Conservation (phyloP, 352 stramenopile genomes). For the Phytophthora megakarya region DNA sequence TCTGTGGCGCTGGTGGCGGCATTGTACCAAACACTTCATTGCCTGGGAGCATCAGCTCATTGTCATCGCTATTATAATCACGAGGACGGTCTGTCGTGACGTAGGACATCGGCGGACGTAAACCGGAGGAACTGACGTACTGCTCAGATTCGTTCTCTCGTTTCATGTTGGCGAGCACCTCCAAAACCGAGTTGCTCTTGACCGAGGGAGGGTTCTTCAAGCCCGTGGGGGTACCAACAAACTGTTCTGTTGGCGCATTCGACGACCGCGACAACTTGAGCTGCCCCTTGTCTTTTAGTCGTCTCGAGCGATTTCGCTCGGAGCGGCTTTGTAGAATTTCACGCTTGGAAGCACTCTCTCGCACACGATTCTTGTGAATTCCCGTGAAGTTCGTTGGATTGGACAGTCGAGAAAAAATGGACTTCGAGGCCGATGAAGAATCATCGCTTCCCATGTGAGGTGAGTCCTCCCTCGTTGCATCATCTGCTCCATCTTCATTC, state of each 20-base stretch:
- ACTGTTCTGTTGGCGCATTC: constrained; percentile 63
- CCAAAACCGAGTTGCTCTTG: constrained; percentile 72
- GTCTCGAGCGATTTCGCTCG: constrained; percentile 73
- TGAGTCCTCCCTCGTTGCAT: constrained; percentile 46
- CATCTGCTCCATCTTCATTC: constrained; percentile 41
- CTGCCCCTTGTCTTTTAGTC: constrained; percentile 68
- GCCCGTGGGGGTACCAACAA: constrained; percentile 38
- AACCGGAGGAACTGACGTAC: constrained; percentile 45
- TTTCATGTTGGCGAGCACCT: constrained; percentile 87
- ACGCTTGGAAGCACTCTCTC: constrained; percentile 80
- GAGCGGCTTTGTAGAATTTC: constrained; percentile 78
- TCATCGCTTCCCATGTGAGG: constrained; percentile 70
- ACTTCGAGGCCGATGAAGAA: constrained; percentile 54
- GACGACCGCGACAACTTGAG: constrained; percentile 50
- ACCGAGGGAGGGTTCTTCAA: constrained; percentile 62
- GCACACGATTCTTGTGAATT: constrained; percentile 87
- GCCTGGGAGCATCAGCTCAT: constrained; percentile 8
- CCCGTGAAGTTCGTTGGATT: constrained; percentile 90
- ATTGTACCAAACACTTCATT: constrained; percentile 30
- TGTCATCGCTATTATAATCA: constrained; percentile 48
- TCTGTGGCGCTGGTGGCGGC: constrained; percentile 59
- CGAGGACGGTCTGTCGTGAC: constrained; percentile 39
- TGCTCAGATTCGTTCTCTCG: constrained; percentile 74
- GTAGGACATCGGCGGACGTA: constrained; percentile 54
- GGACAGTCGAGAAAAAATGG: constrained; percentile 85